Base-by-base conservation (phyloP, 371 early-diverging fungal genomes). In the Actinomortierella ambigua region DNA sequence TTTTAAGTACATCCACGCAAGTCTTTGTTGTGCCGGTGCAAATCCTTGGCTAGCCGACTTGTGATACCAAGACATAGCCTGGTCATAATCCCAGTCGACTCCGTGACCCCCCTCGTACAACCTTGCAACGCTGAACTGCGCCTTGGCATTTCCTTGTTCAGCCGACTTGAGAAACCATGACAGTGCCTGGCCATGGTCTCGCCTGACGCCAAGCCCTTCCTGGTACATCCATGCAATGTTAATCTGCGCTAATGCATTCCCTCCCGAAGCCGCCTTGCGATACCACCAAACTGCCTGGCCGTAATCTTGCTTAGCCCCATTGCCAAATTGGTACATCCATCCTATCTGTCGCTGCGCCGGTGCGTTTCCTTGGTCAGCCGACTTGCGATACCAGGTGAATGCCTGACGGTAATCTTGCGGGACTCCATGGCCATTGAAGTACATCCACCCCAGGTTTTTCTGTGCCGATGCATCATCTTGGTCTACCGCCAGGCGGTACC, bases 381-480 rank as follows among this genome's bases (percentile, higher is more conserved):
- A 17, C 24, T 24, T 53, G 13, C 15, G 7, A 13, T 11, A 24
- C 53, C 3, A 53, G 17, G 1, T 34, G 11, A 11, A 34, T 34
- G 34, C 34, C 11, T 34, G 34, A 34, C 7, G 7, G 11, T 34
- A 34, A 34, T 34, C 34, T 34, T 34, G 34, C 11, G 34, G n/a
- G n/a, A n/a, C n/a, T n/a, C n/a, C 34, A 34, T 4, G 34, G 34
- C 34, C 34, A 34, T 34, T 4, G 34, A 34, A 6, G 11, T 6
- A 34, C 34, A 11, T 34, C 34, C 34, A 6, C 1, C 93, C 96
- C 7, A 93, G 81, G 59, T 93, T 93, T 77, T 93, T 91, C 67
- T 93, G 91, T 20, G 94, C 92, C 53, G 92, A 69, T n/a, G 91
- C 84, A 62, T 94, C 90, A 17, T 92, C 91, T 65, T 93, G 93